These are phyloP conservation scores for Hirsutella minnesotensis DNA, from an alignment of 2,329 filamentous ascomycete species.

Conservation along the genomic window DNA sequence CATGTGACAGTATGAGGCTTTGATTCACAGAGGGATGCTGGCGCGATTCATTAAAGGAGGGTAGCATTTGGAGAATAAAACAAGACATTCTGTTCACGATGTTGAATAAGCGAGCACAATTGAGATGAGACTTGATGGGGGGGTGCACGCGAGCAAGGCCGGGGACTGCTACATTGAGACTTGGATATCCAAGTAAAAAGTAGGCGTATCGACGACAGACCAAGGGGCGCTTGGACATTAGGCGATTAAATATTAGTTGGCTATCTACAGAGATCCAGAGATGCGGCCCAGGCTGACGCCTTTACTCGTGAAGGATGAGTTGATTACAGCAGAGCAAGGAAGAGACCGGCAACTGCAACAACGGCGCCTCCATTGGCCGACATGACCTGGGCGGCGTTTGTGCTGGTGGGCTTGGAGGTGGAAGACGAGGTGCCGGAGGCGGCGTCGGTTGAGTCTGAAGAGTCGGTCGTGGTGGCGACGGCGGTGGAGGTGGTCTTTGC, in stretches of 20 bases:
- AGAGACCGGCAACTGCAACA: conserved; percentile 23
- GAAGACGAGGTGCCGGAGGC: conserved; percentile 9
- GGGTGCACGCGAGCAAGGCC: too few relatives aligned
- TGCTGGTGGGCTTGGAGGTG: conserved; percentile 10
- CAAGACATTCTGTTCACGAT: too few relatives aligned
- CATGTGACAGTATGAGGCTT: too few relatives aligned
- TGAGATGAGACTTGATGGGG: too few relatives aligned
- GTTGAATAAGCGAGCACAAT: too few relatives aligned
- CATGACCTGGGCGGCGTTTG: conserved; percentile 13
- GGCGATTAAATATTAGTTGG: neutral
- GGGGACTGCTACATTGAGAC: too few relatives aligned
- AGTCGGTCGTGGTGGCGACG: conserved; percentile 8
- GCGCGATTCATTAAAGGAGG: neutral
- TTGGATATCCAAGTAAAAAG: too few relatives aligned
- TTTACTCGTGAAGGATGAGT: neutral
- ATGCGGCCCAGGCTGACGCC: neutral
- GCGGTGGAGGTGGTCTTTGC: conserved; percentile 12
- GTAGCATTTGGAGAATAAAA: too few relatives aligned
- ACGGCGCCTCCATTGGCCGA: conserved; percentile 22
- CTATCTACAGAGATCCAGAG: neutral
- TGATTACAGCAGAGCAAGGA: conserved; percentile 12
- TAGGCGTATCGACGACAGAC: too few relatives aligned
- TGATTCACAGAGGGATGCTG: too few relatives aligned
- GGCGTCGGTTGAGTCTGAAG: conserved; percentile 8
- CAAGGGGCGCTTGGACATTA: neutral